Evolutionary conservation across 805 yeast species (phyloP), one percentile per base, ranked within the genome.

Genomic region (Starmerella bombicola): DNA sequence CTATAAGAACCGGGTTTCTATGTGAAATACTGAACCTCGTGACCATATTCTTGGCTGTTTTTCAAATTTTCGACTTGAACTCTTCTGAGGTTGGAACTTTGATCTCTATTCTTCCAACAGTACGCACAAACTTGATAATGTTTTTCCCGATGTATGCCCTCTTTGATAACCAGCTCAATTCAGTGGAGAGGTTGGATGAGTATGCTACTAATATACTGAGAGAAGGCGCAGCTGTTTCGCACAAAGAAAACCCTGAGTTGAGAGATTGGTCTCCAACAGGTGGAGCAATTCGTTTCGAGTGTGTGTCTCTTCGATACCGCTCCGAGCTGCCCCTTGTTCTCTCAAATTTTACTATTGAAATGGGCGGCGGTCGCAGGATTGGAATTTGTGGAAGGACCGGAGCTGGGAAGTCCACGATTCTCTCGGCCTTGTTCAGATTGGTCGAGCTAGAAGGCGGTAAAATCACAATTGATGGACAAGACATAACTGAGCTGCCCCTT

Each of bases 331-430:
- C 88, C 4, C 59, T 68, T 32, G 88, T 77, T 3, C 63, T 80
- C 55, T 72, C 75, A 46, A 62, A 74, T 45, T 60, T 80, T 40
- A 58, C 57, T 28, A 61, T 78, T 33, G 58, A 58, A 6, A 64
- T 80, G 34, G 56, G 64, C 8, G 69, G 77, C 0, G 63, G 69
- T 16, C 80, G 80, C 57, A 80, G 78, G 54, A 71, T 82, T 50
- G 94, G 93, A 36, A 76, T 82, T 38, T 79, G 88, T 65, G 94
- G 94, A 34, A 70, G 94, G 56, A 82, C 94, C 0, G 94, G 94
- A 51, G 91, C 93, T 4, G 94, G 94, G 37, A 81, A 81, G 57
- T 73, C 82, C 13, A 73, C 85, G 2, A 73, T 80, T 40, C 75
- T 78, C 76, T 68, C 73, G 30, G 80, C 83, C 0, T 61, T 80